Evolutionary conservation across 2,329 filamentous ascomycete genomes (phyloP).

Genomic region (Cladorrhinum sp.): DNA sequence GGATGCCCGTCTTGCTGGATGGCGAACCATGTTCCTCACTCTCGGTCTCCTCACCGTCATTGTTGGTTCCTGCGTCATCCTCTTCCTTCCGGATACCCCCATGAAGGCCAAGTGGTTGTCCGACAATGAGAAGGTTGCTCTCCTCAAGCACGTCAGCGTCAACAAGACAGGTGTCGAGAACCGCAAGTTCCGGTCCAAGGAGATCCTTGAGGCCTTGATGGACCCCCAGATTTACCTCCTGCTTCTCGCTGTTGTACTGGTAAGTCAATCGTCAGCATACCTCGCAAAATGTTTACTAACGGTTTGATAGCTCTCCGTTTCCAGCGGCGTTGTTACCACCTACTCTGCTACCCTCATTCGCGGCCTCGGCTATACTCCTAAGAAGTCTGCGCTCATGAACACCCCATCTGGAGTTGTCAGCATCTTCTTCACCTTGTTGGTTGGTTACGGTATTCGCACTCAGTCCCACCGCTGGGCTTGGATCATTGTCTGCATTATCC

Average conservation of each 20-base stretch:
- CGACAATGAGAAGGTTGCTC: conserved; percentile 41
- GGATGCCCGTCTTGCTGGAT: conserved; percentile 36
- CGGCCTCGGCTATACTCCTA: conserved; percentile 44
- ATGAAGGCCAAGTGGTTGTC: conserved; percentile 42
- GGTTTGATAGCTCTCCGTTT: conserved; percentile 42
- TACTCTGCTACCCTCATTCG: conserved; percentile 54
- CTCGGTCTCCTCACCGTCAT: conserved; percentile 46
- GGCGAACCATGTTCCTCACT: conserved; percentile 50
- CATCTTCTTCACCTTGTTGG: conserved; percentile 50
- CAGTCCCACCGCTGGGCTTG: conserved; percentile 50
- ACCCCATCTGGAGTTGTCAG: conserved; percentile 52
- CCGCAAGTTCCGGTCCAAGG: conserved; percentile 50
- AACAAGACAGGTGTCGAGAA: conserved; percentile 59
- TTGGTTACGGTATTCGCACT: conserved; percentile 45
- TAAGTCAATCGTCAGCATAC: conserved; percentile 30
- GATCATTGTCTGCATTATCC: conserved; percentile 47
- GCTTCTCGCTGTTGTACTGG: conserved; percentile 46
- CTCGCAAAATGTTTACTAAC: conserved; percentile 21
- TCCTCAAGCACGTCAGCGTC: conserved; percentile 52
- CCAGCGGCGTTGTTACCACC: conserved; percentile 51
- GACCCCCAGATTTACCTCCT: conserved; percentile 54
- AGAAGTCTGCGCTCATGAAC: conserved; percentile 50
- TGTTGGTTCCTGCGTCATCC: conserved; percentile 39
- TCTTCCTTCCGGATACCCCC: conserved; percentile 49
- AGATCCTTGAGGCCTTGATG: conserved; percentile 50